Evolutionary conservation across 1,284 basidiomycete species (phyloP), one percentile per base, ranked within the genome.

Genomic region (Mycena sp.): DNA sequence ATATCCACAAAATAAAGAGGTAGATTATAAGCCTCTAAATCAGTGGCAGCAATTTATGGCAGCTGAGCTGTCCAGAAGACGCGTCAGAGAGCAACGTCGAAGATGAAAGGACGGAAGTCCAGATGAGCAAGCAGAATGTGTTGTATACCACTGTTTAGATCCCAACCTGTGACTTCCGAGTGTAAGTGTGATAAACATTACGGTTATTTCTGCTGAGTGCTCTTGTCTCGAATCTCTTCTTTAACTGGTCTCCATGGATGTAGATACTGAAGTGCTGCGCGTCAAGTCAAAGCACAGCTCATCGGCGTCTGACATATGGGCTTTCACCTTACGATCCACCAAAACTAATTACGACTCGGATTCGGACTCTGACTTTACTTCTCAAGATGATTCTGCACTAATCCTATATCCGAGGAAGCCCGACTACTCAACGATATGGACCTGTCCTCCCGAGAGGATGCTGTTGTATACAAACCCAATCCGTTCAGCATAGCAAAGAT

Each of bases 401-500:
- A 23, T 43, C 35, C 54, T 30, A 38, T 54, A 14, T 67, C 70
- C 29, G 69, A 70, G 26, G 76, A 80, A 41, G 67, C 74, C 2
- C 67, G 70, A 28, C 72, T 85, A 0, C 59, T 85, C 51, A 76
- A 80, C 2, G 86, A 89, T 29, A 72, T 92, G 45, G 89, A 92
- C 69, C 76, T 91, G 2, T 82, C 86, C 1, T 73, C 77, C 3
- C 80, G 90, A 44, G 74, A 82, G 48, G 90, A 91, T 58, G 73
- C 79, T 28, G 90, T 86, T 0, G 71, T 77, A 4, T 91, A 86
- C 76, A 89, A 85, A 51, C 83, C 88, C 0, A 92, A 90, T 70
- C 90, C 91, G 0, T 92, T 90, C 83, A 85, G 83, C 51, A 91
- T 92, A 58, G 90, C 90, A 1, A 89, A 86, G 69, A 84, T 89